Evolutionary conservation across 164 flowering plant genomes (phyloP).

Genomic region (Platanus orientalis): DNA sequence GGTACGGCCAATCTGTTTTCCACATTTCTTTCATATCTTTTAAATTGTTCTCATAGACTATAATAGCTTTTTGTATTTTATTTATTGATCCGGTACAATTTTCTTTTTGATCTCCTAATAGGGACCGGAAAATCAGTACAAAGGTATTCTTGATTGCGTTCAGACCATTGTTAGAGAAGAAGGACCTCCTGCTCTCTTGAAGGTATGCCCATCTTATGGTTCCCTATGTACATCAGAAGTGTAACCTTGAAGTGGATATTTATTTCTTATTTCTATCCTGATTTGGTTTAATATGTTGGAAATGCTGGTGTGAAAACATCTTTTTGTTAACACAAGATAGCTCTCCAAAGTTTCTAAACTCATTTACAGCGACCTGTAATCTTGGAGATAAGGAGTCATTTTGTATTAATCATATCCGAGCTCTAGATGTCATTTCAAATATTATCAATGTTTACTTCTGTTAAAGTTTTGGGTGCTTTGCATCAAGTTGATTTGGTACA

Average conservation of each 20-base stretch:
- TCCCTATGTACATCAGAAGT: not conserved
- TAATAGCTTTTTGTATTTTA: not conserved
- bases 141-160: conserved; percentile 71
- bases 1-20: conserved; percentile 33
- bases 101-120: conserved; percentile 18
- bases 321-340: no score
- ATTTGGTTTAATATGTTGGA: no score
- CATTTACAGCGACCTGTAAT: not conserved
- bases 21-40: not conserved
- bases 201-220: conserved; percentile 41
- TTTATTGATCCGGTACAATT: not conserved
- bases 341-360: no score
- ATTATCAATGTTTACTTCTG: no score
- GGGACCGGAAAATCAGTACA: conserved; percentile 79
- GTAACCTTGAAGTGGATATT: no score
- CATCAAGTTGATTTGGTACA: no score
- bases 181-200: conserved; percentile 71
- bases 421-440: no score
- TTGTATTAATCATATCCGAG: not conserved
- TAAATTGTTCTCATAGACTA: not conserved
- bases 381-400: not conserved
- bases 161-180: conserved; percentile 73
- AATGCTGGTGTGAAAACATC: no score
- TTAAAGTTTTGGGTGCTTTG: no score
- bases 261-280: no score